Base-by-base conservation (phyloP, 2,329 filamentous ascomycete genomes). In the Claviceps arundinis region DNA sequence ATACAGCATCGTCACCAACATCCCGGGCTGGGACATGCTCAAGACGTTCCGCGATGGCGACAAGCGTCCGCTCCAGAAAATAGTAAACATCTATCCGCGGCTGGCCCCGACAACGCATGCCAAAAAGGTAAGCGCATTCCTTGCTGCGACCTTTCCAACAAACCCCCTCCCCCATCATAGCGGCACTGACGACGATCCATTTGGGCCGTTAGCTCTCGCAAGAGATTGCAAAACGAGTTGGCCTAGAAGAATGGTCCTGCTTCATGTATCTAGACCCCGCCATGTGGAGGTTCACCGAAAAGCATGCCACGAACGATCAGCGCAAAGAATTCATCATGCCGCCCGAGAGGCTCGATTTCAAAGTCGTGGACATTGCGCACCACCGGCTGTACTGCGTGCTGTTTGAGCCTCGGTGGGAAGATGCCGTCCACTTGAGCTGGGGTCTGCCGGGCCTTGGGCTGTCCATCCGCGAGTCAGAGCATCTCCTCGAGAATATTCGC, bases 11-110 rank as follows among this genome's bases (percentile, higher is more conserved):
- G 72, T 74, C 50, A 63, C 68, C 51, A 72, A 76, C 57, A 37
- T 68, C 2, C 70, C 70, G 0, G 68, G 68, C 24, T 76, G 73
- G 73, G 62, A 70, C 6, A 58, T 63, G 6, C 61, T 62, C n/a
- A 57, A 65, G 45, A 59, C 58, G 4, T 56, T 76, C 37, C 68
- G 72, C 8, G 66, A 73, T 7, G 72, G 72, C 16, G 71, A 74
- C 49, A 56, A 52, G 30, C 52, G 58, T 11, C 48, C 69, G 1
- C 50, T 74, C n/a, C 46, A 59, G 37, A 60, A 50, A 17, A 45
- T 76, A 1, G 64, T 64, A 48, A 68, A 71, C 52, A 65, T 76
- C 30, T 76, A 76, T 47, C 74, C 74, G 11, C 69, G 74, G 4
- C 72, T 76, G 53, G 56, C 60, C 1, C 73, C 74, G 1, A 71